Evolutionary conservation across 1,284 basidiomycete genomes (phyloP).

Genomic region (Serendipita sp.): DNA sequence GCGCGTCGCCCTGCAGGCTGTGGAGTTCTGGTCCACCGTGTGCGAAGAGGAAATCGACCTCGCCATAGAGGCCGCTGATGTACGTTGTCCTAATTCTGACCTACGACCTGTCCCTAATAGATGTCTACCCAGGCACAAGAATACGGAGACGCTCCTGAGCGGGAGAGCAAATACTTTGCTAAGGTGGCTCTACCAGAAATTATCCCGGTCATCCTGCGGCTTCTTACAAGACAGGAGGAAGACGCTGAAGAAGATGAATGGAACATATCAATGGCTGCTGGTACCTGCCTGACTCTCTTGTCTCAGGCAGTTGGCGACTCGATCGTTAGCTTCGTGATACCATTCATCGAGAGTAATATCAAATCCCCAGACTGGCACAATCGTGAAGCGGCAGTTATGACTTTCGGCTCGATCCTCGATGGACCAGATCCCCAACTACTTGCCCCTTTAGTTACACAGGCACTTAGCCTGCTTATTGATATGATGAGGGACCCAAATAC

Average conservation of each 20-base stretch:
- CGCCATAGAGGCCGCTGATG: constrained; percentile 84
- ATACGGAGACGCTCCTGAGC: constrained; percentile 81
- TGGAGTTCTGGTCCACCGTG: constrained; percentile 99
- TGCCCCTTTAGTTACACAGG: constrained; percentile 85
- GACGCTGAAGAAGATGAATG: constrained; percentile 98
- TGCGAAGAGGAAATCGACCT: constrained; percentile 96
- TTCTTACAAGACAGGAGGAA: constrained; percentile 89
- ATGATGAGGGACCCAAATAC: constrained; percentile 85
- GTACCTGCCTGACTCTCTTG: constrained; percentile 78
- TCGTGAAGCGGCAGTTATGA: constrained; percentile 95
- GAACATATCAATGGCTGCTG: constrained; percentile 98
- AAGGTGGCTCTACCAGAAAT: constrained; percentile 91
- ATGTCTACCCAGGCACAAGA: constrained; percentile 54
- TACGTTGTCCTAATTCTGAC: constrained; percentile 22
- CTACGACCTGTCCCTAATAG: background rate
- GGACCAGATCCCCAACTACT: constrained; percentile 82
- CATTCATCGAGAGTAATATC: constrained; percentile 96
- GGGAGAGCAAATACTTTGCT: constrained; percentile 83
- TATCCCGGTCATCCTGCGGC: constrained; percentile 77
- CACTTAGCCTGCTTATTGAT: constrained; percentile 83
- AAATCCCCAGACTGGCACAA: constrained; percentile 84
- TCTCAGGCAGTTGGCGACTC: constrained; percentile 84
- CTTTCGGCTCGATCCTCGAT: constrained; percentile 94
- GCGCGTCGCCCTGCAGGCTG: constrained; percentile 85
- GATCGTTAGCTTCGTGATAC: constrained; percentile 86